Evolutionary conservation across 768 basidiomycete species (phyloP).

Genomic region (Steccherinum ochraceum): DNA sequence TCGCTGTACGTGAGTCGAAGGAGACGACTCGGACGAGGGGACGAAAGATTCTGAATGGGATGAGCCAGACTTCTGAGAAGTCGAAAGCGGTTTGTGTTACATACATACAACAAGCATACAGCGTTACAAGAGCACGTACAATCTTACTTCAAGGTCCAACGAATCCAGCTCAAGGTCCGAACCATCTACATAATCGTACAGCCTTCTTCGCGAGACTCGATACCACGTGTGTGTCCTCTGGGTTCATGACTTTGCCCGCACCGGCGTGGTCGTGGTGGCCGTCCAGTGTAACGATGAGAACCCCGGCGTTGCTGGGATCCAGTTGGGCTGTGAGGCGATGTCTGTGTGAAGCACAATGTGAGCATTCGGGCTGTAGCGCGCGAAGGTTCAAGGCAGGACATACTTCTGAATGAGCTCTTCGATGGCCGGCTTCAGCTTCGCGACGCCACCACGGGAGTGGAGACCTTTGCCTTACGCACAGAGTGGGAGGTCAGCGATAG

Average conservation of each 20-base stretch:
- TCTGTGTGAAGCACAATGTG: conserved; percentile 31
- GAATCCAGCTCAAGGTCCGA: neutral
- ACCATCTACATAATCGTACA: conserved; percentile 66
- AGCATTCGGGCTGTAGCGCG: neutral
- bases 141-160: neutral
- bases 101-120: neutral
- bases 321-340: conserved; percentile 65
- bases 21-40: too few relatives aligned
- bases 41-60: too few relatives aligned
- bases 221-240: conserved; percentile 51
- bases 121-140: neutral
- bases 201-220: conserved; percentile 43
- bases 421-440: conserved; percentile 91
- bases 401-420: conserved; percentile 82
- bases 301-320: conserved; percentile 79
- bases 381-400: conserved; percentile 12
- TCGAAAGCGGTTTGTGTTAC: too few relatives aligned
- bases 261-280: conserved; percentile 26
- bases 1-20: too few relatives aligned
- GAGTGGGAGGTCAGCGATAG: neutral
- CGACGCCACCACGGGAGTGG: conserved; percentile 68
- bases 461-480: conserved; percentile 91
- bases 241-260: conserved; percentile 36
- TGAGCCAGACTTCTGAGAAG: too few relatives aligned
- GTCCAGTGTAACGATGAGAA: conserved; percentile 71